These are phyloP conservation scores for Volvariella surrecta DNA, from an alignment of 1,284 basidiomycete genomes.

Conservation along the genomic window DNA sequence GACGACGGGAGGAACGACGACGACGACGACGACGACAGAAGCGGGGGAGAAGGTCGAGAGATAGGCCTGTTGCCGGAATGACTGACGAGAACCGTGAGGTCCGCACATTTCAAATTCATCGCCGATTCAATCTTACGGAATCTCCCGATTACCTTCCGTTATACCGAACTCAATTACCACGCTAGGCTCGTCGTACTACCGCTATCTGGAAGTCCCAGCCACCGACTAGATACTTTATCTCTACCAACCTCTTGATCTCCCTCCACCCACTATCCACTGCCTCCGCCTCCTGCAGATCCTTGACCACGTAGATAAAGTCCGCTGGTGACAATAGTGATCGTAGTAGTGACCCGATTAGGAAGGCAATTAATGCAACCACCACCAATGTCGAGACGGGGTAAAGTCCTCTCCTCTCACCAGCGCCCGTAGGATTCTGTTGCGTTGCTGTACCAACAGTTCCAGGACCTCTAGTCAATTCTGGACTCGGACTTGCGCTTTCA, in stretches of 20 bases:
- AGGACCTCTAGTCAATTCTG: not conserved
- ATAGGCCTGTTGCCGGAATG: conserved; percentile 9
- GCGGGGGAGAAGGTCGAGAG: conserved; percentile 11
- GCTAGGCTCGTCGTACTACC: conserved; percentile 61
- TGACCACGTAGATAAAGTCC: conserved; percentile 84
- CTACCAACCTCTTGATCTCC: conserved; percentile 73
- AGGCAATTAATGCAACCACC: conserved; percentile 78
- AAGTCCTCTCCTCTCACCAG: conserved; percentile 16
- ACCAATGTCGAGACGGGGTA: conserved; percentile 56
- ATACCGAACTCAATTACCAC: conserved; percentile 1
- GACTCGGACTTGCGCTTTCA: conserved; percentile 4
- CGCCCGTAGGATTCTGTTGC: conserved; percentile 4
- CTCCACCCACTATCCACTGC: conserved; percentile 59
- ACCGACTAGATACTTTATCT: conserved; percentile 69
- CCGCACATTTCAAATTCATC: conserved; percentile 18
- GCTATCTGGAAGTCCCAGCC: conserved; percentile 81
- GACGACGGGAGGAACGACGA: conserved; percentile 9
- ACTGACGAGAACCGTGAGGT: conserved; percentile 17
- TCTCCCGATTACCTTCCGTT: conserved; percentile 12
- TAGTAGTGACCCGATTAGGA: conserved; percentile 85
- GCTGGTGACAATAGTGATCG: conserved; percentile 81
- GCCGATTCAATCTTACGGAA: conserved; percentile 18
- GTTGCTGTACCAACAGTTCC: conserved; percentile 3
- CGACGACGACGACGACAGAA: conserved; percentile 7
- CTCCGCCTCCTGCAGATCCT: conserved; percentile 43